Conservation (phyloP, 371 early-diverging fungal genomes). For the Saksenaea vasiformis region DNA sequence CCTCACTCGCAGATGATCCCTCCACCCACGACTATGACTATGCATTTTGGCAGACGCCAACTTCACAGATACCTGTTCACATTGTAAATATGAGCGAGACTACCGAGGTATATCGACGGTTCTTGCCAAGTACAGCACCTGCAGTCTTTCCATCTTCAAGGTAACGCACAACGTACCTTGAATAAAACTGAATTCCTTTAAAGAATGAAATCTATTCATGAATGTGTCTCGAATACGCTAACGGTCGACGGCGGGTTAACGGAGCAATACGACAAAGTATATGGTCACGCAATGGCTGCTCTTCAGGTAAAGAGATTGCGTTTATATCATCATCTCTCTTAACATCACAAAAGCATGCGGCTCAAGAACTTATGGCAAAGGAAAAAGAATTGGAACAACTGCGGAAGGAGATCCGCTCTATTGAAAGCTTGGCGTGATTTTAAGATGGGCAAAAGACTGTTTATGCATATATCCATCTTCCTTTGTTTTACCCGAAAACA, state of each 20-base stretch:
- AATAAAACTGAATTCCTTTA: not conserved
- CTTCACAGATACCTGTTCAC: constrained; percentile 11
- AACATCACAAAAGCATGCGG: constrained; percentile 4
- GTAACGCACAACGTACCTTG: not conserved
- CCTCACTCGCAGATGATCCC: constrained; percentile 8
- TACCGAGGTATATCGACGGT: constrained; percentile 19
- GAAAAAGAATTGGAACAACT: constrained; percentile 9
- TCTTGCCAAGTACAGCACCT: constrained; percentile 9
- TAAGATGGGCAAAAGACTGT: not conserved
- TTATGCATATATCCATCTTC: too few species aligned
- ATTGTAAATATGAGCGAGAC: constrained; percentile 21
- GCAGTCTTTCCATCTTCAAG: not conserved
- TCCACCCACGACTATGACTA: constrained; percentile 19
- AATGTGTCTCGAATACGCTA: not conserved
- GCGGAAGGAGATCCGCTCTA: not conserved
- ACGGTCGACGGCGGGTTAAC: constrained; percentile 1
- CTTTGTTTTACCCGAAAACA: too few species aligned
- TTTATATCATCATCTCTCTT: not conserved
- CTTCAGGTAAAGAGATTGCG: constrained; percentile 4
- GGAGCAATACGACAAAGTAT: constrained; percentile 16
- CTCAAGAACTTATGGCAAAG: constrained; percentile 9
- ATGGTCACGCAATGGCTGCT: constrained; percentile 16
- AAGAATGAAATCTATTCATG: not conserved
- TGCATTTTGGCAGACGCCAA: constrained; percentile 11
- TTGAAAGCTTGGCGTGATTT: not conserved